phyloP scores from a whole-genome alignment of 345 rosid genomes.

The Gossypium australe region DNA sequence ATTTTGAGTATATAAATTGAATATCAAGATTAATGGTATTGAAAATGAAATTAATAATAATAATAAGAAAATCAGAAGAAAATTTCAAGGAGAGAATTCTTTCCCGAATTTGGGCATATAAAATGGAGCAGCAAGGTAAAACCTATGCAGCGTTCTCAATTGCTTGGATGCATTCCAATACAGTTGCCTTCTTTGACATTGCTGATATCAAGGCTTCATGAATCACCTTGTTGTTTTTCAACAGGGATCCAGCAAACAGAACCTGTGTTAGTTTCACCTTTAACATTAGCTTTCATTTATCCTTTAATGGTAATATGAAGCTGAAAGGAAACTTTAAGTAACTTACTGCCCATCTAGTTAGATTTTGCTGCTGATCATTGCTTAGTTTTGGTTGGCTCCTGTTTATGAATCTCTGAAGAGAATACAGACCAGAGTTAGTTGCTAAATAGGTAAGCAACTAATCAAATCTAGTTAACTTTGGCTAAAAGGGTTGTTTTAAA shows the following conservation, averaged over 20 bases:
- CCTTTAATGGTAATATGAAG: not conserved
- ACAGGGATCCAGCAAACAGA: slow-evolving; percentile 64
- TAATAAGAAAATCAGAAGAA: not conserved
- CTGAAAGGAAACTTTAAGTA: not conserved
- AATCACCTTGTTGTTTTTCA: slow-evolving; percentile 64
- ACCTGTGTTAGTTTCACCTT: slow-evolving; percentile 42
- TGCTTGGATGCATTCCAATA: slow-evolving; percentile 72
- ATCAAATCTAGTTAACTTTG: not conserved
- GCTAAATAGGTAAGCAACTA: not conserved
- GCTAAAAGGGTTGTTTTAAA: not conserved
- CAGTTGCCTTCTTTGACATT: slow-evolving; percentile 68
- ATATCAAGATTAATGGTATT: not conserved
- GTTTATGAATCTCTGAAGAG: slow-evolving; percentile 70
- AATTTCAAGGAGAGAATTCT: not conserved
- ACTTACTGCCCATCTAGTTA: slow-evolving; percentile 96
- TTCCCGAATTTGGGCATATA: not conserved
- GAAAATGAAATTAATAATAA: not conserved
- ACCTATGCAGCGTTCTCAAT: slow-evolving; percentile 63
- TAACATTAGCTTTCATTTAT: slow-evolving; percentile 4
- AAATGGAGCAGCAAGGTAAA: not conserved
- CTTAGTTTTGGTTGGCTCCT: slow-evolving; percentile 76
- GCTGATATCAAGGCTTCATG: slow-evolving; percentile 76
- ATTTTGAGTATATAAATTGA: not conserved
- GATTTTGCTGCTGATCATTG: slow-evolving; percentile 90
- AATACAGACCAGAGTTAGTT: not conserved